phyloP scores from a whole-genome alignment of 2,329 filamentous ascomycete species.

The Conoideocrella luteorostrata region DNA sequence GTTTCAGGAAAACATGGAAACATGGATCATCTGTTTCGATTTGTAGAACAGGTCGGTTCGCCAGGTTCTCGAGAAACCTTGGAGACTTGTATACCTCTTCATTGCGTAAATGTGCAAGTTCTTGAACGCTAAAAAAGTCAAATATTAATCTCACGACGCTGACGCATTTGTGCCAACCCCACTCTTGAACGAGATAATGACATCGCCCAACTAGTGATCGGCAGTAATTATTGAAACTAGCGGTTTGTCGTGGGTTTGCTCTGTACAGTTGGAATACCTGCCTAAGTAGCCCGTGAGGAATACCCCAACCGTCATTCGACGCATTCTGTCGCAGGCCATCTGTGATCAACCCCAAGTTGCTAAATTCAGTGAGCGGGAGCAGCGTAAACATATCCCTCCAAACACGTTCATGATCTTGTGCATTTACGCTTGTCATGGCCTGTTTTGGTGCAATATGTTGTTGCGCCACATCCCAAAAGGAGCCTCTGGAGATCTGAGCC shows the following conservation, averaged over 20 bases:
- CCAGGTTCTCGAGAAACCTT: constrained; percentile 52
- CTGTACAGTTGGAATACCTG: constrained; percentile 54
- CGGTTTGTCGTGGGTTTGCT: constrained; percentile 45
- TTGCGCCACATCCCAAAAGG: constrained; percentile 56
- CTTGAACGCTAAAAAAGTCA: constrained; percentile 60
- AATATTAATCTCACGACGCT: constrained; percentile 55
- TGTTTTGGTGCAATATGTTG: constrained; percentile 32
- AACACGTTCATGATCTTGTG: constrained; percentile 43
- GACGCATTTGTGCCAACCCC: constrained; percentile 57
- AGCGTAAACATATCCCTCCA: constrained; percentile 57
- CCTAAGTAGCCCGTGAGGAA: constrained; percentile 52
- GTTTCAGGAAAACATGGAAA: constrained; percentile 63
- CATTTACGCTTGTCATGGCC: constrained; percentile 32
- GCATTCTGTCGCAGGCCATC: constrained; percentile 22
- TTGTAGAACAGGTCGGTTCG: constrained; percentile 36
- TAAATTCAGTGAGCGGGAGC: constrained; percentile 55
- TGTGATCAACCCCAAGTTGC: constrained; percentile 44
- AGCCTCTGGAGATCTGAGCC: constrained; percentile 41
- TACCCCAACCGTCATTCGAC: constrained; percentile 49
- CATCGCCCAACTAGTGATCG: constrained; percentile 53
- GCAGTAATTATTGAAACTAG: constrained; percentile 61
- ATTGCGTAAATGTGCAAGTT: constrained; percentile 56
- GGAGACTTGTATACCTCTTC: constrained; percentile 58
- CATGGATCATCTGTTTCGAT: constrained; percentile 52
- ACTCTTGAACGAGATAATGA: constrained; percentile 56